Evolutionary conservation across 2,329 filamentous ascomycete genomes (phyloP).

Genomic region (Fusarium dimerum): DNA sequence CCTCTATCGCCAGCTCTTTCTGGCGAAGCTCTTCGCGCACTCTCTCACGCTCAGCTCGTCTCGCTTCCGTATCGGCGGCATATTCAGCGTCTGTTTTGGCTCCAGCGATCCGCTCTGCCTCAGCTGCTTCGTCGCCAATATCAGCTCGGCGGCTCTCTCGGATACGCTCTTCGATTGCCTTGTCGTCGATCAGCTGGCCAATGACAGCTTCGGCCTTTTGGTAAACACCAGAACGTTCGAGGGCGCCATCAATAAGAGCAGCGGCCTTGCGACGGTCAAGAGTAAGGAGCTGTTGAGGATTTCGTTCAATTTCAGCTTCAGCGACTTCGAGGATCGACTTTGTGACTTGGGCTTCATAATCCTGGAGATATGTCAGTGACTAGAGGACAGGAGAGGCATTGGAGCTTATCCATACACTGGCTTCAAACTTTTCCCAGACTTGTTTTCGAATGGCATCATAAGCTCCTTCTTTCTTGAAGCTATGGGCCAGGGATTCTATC

Average conservation of each 20-base stretch:
- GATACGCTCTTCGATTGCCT: conserved; percentile 68
- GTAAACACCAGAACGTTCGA: conserved; percentile 76
- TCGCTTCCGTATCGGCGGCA: conserved; percentile 63
- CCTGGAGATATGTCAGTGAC: conserved; percentile 43
- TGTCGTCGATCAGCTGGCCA: conserved; percentile 66
- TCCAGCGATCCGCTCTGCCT: conserved; percentile 64
- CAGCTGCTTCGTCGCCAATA: conserved; percentile 69
- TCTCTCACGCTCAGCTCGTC: conserved; percentile 61
- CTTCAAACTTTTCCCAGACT: conserved; percentile 73
- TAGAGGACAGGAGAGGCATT: neutral
- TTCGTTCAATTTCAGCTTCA: conserved; percentile 73
- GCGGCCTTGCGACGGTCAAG: conserved; percentile 74
- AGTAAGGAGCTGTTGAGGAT: conserved; percentile 69
- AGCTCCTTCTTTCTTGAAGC: conserved; percentile 83
- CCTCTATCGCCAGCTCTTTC: conserved; percentile 61
- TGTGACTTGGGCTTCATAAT: conserved; percentile 68
- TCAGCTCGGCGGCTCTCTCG: conserved; percentile 67
- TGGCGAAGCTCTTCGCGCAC: conserved; percentile 61
- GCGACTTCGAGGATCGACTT: conserved; percentile 69
- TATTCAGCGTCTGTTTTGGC: conserved; percentile 76
- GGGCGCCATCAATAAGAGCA: conserved; percentile 74
- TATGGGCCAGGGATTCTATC: conserved; percentile 75
- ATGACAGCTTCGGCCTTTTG: conserved; percentile 69
- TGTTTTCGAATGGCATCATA: conserved; percentile 79
- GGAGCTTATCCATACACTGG: conserved; percentile 51